Percentiles rank a stretch among this genome's conserved stretches.
phyloP scores from a whole-genome alignment of 2,329 filamentous ascomycete species.

The Penicillium sp. region DNA sequence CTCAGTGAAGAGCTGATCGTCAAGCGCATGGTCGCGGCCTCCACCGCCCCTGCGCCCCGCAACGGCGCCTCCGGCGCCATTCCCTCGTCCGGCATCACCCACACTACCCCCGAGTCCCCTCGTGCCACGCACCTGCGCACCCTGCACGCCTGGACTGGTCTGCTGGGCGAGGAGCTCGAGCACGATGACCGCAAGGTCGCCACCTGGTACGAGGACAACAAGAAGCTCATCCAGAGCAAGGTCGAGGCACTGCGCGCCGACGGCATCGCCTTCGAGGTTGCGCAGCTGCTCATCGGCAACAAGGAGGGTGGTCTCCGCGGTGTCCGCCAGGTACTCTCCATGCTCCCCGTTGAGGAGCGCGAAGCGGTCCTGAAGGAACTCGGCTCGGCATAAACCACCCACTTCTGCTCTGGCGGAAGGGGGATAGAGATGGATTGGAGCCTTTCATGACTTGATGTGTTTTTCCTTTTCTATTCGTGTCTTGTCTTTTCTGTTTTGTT shows the following conservation, averaged over 20 bases:
- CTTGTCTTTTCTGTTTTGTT: too few species aligned
- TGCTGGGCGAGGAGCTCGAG: conserved; percentile 66
- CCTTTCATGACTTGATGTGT: background rate
- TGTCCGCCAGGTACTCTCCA: conserved; percentile 77
- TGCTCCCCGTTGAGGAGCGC: conserved; percentile 83
- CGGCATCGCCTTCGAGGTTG: conserved; percentile 65
- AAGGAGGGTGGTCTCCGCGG: conserved; percentile 74
- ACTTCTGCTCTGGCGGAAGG: too few species aligned
- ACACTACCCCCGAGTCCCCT: conserved; percentile 42
- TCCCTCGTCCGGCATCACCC: conserved; percentile 39
- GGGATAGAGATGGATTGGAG: background rate
- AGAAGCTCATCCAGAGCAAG: conserved; percentile 76
- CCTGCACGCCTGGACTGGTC: conserved; percentile 77
- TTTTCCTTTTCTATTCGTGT: background rate
- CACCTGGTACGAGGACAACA: conserved; percentile 94
- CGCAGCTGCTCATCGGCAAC: conserved; percentile 64
- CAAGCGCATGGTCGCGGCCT: conserved; percentile 69
- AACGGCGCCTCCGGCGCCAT: conserved; percentile 41
- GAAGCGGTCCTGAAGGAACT: conserved; percentile 70
- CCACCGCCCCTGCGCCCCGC: conserved; percentile 36
- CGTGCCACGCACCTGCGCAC: conserved; percentile 69
- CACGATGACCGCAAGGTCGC: conserved; percentile 79
- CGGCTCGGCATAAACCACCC: conserved; percentile 28
- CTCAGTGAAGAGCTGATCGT: conserved; percentile 97
- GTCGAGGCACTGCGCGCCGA: conserved; percentile 80